Evolutionary conservation across 2,329 filamentous ascomycete genomes (phyloP).

Genomic region (Thermothelomyces thermophilus): DNA sequence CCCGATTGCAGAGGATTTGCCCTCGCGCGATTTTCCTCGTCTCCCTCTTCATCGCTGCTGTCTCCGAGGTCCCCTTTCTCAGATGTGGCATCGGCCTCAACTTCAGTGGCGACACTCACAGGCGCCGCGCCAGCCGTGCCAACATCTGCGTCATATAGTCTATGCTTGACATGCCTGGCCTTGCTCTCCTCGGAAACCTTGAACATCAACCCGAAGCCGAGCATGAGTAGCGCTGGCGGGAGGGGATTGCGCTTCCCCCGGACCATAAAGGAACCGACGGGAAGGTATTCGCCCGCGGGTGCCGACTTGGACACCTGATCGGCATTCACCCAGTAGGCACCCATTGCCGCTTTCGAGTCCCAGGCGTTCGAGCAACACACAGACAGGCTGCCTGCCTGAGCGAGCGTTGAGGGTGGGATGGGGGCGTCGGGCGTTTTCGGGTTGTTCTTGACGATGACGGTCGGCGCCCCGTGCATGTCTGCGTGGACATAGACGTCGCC

Average conservation of each 20-base stretch:
- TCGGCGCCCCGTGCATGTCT: constrained; percentile 75
- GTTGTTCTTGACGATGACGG: constrained; percentile 88
- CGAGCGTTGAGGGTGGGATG: constrained; percentile 83
- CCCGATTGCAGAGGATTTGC: constrained; percentile 33
- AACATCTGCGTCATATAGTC: constrained; percentile 33
- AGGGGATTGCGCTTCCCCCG: constrained; percentile 86
- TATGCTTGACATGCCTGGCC: constrained; percentile 69
- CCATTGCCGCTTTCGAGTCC: constrained; percentile 95
- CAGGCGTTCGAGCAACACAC: constrained; percentile 74
- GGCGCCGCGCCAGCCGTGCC: constrained; percentile 12
- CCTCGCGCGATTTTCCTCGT: constrained; percentile 26
- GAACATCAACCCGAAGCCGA: constrained; percentile 85
- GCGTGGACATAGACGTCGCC: constrained; percentile 91
- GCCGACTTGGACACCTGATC: constrained; percentile 87
- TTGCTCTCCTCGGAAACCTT: constrained; percentile 84
- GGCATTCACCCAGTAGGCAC: constrained; percentile 89
- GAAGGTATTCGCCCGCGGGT: constrained; percentile 71
- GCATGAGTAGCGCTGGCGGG: constrained; percentile 75
- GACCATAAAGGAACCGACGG: constrained; percentile 69
- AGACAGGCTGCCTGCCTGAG: constrained; percentile 79
- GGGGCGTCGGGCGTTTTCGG: constrained; percentile 69
- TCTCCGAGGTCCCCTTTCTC: constrained; percentile 23
- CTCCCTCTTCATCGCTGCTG: constrained; percentile 28
- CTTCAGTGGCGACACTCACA: constrained; percentile 8
- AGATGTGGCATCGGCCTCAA: constrained; percentile 1